Conservation (phyloP, 2,329 filamentous ascomycete species). For the Arthroderma uncinatum region DNA sequence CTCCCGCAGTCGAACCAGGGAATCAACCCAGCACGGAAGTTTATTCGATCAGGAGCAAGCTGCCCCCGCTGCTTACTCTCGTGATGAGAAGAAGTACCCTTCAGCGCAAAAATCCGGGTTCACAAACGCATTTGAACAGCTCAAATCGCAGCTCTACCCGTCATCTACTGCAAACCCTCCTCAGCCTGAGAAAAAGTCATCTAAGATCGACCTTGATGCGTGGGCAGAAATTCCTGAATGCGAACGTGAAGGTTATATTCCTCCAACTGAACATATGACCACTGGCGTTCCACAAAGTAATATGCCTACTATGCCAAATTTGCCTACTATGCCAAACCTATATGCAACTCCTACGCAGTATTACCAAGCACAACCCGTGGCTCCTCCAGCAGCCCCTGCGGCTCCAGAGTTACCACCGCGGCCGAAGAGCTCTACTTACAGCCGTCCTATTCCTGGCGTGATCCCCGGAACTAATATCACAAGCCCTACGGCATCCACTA, state of each 20-base stretch:
- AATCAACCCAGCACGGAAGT: background rate
- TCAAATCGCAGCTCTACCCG: slow-evolving; percentile 1
- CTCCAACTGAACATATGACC: slow-evolving; percentile 18
- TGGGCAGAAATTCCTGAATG: slow-evolving; percentile 33
- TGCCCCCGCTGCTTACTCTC: background rate
- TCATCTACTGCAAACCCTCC: background rate
- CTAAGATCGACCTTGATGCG: slow-evolving; percentile 14
- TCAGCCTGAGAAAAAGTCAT: background rate
- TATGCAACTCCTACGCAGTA: background rate
- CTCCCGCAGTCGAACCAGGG: slow-evolving; percentile 9
- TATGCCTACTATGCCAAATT: background rate
- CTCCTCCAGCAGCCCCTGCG: slow-evolving; percentile 20
- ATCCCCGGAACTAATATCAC: slow-evolving; percentile 8
- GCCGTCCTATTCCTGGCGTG: slow-evolving; percentile 15
- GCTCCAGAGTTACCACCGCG: slow-evolving; percentile 8
- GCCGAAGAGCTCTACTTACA: slow-evolving; percentile 16
- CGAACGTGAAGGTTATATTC: slow-evolving; percentile 33
- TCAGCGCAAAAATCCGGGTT: background rate
- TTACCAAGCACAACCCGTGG: slow-evolving; percentile 17
- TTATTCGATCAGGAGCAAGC: background rate
- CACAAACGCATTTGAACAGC: background rate
- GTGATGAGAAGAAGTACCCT: background rate
- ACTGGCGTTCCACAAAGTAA: background rate
- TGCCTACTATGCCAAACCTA: background rate
- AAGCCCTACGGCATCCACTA: background rate